Percentiles rank a stretch among this genome's conserved stretches.
phyloP scores from a whole-genome alignment of 331 rosid genomes.

The Malus hybrid region DNA sequence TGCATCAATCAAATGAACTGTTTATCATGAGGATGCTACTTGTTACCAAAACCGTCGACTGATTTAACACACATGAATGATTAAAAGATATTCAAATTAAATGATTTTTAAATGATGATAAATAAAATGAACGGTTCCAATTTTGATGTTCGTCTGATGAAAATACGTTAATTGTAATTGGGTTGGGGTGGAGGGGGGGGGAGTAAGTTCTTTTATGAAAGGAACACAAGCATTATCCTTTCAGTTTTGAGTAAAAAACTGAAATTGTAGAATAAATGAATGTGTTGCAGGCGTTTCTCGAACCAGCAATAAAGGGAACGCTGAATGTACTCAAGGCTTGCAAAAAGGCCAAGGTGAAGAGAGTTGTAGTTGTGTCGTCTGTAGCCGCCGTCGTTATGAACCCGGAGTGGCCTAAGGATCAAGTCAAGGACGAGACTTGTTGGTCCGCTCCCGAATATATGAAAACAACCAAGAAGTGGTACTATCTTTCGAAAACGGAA shows the following conservation, averaged over 20 bases:
- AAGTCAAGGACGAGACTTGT: conserved; percentile 48
- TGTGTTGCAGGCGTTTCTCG: conserved; percentile 44
- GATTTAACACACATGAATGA: too few relatives aligned
- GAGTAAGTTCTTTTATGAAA: too few relatives aligned
- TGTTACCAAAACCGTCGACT: too few relatives aligned
- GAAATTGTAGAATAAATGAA: neutral
- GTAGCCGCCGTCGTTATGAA: conserved; percentile 12
- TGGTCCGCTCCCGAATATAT: conserved; percentile 67
- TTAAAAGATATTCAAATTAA: too few relatives aligned
- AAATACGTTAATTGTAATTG: too few relatives aligned
- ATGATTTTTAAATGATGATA: too few relatives aligned
- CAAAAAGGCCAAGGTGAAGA: conserved; percentile 46
- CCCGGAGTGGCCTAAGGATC: conserved; percentile 37
- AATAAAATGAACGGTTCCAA: too few relatives aligned
- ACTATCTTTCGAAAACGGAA: conserved; percentile 49
- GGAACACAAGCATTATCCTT: neutral
- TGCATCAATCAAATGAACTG: too few relatives aligned
- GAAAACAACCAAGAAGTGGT: conserved; percentile 47
- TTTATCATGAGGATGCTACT: too few relatives aligned
- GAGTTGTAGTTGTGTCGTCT: conserved; percentile 54
- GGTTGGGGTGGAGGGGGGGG: too few relatives aligned
- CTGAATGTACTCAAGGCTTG: conserved; percentile 49
- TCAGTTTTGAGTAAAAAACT: neutral
- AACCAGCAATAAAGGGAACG: conserved; percentile 62
- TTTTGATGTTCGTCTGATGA: too few relatives aligned